Conservation (phyloP, 495 filamentous ascomycete species). For the Tuber microsphaerosporum region DNA sequence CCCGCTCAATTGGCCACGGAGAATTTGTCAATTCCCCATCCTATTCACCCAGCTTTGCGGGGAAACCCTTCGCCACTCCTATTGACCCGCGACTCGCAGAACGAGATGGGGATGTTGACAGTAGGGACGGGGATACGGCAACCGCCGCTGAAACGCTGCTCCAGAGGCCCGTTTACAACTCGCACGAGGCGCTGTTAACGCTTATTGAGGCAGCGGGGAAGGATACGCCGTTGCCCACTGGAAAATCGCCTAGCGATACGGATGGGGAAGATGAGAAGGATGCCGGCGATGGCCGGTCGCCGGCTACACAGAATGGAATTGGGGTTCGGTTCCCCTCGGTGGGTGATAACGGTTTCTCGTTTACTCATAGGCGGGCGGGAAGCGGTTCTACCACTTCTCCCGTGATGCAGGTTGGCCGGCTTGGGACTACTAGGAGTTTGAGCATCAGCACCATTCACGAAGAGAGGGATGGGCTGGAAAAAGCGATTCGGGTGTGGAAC, state of each 20-base stretch:
- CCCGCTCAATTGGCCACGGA: slow-evolving; percentile 30
- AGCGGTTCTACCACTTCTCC: slow-evolving; percentile 26
- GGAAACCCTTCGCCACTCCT: slow-evolving; percentile 13
- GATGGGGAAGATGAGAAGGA: slow-evolving; percentile 34
- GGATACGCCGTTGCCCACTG: slow-evolving; percentile 29
- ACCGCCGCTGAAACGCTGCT: slow-evolving; percentile 52
- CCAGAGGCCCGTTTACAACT: slow-evolving; percentile 54
- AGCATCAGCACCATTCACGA: slow-evolving; percentile 35
- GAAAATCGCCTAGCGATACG: slow-evolving; percentile 29
- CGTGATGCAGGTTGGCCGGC: slow-evolving; percentile 10
- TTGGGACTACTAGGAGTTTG: slow-evolving; percentile 11
- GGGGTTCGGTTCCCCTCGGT: slow-evolving; percentile 28
- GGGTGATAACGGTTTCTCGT: slow-evolving; percentile 7
- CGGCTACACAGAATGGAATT: slow-evolving; percentile 4
- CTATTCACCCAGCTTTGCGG: slow-evolving; percentile 18
- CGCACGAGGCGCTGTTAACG: slow-evolving; percentile 55
- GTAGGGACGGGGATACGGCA: slow-evolving; percentile 11
- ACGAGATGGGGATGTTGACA: slow-evolving; percentile 18
- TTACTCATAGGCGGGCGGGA: slow-evolving; percentile 16
- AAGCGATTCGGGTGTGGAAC: slow-evolving; percentile 79
- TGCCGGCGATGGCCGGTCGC: slow-evolving; percentile 11
- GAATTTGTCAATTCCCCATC: slow-evolving; percentile 25
- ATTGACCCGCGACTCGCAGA: slow-evolving; percentile 29
- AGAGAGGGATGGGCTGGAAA: slow-evolving; percentile 45
- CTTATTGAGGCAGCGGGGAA: slow-evolving; percentile 55